phyloP scores from a whole-genome alignment of 192 early-diverging fungal genomes.

The Dispira simplex region DNA sequence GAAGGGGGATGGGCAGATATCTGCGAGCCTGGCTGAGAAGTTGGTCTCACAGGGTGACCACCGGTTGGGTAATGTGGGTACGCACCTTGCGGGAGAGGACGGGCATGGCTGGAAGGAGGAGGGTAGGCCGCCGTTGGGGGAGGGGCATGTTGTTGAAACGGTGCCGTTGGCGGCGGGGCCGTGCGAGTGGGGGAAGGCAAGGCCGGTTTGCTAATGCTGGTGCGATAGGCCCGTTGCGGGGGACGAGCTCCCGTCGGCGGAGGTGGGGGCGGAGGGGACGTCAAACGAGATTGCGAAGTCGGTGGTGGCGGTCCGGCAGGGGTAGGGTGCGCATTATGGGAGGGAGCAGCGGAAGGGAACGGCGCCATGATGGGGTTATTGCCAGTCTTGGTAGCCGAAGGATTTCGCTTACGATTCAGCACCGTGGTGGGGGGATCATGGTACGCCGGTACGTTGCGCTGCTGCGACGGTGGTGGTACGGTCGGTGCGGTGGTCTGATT shows the following conservation, averaged over 20 bases:
- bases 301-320: not conserved
- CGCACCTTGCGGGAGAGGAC: conserved; percentile 15
- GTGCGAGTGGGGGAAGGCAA: conserved; percentile 30
- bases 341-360: not conserved
- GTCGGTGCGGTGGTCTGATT: not conserved
- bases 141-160: conserved; percentile 13
- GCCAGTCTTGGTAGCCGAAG: not conserved
- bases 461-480: conserved; percentile 6
- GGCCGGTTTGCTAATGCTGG: conserved; percentile 15
- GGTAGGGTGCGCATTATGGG: not conserved
- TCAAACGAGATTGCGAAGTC: not conserved
- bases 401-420: conserved; percentile 8
- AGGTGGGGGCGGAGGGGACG: conserved; percentile 5
- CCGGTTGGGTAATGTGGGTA: too few relatives aligned
- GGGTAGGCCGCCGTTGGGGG: conserved; percentile 20
- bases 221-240: conserved; percentile 8
- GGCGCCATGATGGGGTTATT: not conserved
- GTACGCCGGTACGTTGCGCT: conserved; percentile 6
- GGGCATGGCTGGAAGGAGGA: conserved; percentile 18
- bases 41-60: conserved; percentile 9
- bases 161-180: conserved; percentile 17
- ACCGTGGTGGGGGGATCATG: conserved; percentile 4
- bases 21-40: conserved; percentile 3
- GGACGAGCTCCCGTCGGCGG: conserved; percentile 6
- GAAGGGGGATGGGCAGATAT: not conserved